Evolutionary conservation across 106 monocot genomes (phyloP), one percentile per base, ranked within the genome.

Genomic region (Platanthera guangdongensis): DNA sequence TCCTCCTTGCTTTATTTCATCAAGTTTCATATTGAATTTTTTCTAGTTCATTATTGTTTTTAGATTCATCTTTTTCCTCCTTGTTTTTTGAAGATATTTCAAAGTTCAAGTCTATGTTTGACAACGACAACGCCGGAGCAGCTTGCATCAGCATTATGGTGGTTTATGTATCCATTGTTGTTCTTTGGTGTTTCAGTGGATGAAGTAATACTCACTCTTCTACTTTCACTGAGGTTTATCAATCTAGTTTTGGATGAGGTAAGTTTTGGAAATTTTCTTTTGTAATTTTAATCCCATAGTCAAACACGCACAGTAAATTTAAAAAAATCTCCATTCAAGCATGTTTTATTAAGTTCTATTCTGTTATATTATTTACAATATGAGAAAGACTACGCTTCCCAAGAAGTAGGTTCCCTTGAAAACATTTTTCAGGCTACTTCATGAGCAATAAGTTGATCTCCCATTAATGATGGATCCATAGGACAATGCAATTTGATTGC

Each of bases 191-290:
- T 85, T 74, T 94, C 99, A n/a, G 87, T 99, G 30, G 52, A 92
- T 78, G 99, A 99, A 85, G 91, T 94, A 73, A 90, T 88, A 77
- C 90, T 99, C 51, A 99, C 99, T 59, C 82, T 99, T 3, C 86
- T 99, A 60, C 99, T 99, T 63, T 99, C 99, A n/a, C 76, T 99
- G 82, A 89, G 99, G 78, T 99, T 99, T 85, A 94, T 99, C 80
- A 99, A 82, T 90, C 81, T 99, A 11, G 94, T 94, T 15, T 94
- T 99, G 80, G 94, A 99, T 82, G 99, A 99, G 92, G 99, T 76
- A 82, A 90, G 87, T 75, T 14, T 67, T 45, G 18, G 75, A 12
- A 18, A 52, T 19, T 49, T 72, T 51, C 15, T 10, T 51, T 71
- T 50, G 10, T 68, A 50, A 48, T 13, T 49, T 71, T 49, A 71